phyloP scores from a whole-genome alignment of 1,139 yeast genomes.

The Suhomyces anneliseae region DNA sequence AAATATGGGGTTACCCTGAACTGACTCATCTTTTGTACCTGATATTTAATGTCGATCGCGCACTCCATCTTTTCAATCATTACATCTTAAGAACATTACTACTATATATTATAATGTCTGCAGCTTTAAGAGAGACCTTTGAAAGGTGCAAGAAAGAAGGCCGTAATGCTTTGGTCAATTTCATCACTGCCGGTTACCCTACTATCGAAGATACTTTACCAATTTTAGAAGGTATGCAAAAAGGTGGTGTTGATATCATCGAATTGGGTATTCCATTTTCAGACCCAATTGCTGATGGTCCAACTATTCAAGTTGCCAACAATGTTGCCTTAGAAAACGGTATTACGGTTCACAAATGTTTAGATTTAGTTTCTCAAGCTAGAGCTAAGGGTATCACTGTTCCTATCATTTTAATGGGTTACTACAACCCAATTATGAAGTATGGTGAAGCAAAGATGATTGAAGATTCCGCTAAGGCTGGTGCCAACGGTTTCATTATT shows the following conservation, averaged over 20 bases:
- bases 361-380: constrained; percentile 73
- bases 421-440: constrained; percentile 88
- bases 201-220: constrained; percentile 84
- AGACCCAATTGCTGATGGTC: constrained; percentile 99
- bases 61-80: no score
- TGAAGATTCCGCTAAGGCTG: constrained; percentile 75
- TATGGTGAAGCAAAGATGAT: constrained; percentile 88
- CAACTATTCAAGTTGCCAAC: constrained; percentile 90
- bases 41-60: not conserved
- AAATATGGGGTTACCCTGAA: constrained; percentile 30
- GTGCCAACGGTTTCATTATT: constrained; percentile 92
- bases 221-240: constrained; percentile 82
- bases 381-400: constrained; percentile 80
- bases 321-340: constrained; percentile 78
- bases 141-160: constrained; percentile 68
- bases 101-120: constrained; percentile 49
- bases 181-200: constrained; percentile 94
- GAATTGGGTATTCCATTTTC: constrained; percentile 96
- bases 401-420: constrained; percentile 94
- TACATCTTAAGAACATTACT: not conserved
- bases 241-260: constrained; percentile 92
- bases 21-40: constrained; percentile 24
- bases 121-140: constrained; percentile 67
- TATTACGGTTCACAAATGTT: constrained; percentile 63
- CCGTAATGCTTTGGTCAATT: constrained; percentile 87